Evolutionary conservation across 768 basidiomycete genomes (phyloP).

Genomic region (Kwoniella mangroviensis): DNA sequence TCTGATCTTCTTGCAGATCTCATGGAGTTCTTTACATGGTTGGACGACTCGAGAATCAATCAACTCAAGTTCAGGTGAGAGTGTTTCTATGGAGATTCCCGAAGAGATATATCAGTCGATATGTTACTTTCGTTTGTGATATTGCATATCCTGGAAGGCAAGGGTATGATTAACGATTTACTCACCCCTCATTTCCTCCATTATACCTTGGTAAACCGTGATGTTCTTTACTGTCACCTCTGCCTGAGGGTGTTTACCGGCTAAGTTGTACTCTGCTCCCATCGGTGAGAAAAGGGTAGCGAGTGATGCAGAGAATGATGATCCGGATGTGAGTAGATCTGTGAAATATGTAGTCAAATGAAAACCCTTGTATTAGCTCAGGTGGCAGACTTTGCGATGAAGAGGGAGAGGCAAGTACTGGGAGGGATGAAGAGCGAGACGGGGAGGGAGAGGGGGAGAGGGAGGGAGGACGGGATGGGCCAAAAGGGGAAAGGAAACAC

Average conservation of each 20-base stretch:
- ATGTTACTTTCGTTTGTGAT: too few relatives aligned
- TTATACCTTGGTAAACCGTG: slow-evolving; percentile 69
- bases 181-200: slow-evolving; percentile 75
- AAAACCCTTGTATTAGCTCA: too few relatives aligned
- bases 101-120: too few relatives aligned
- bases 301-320: slow-evolving; percentile 58
- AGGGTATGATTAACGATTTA: too few relatives aligned
- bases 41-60: slow-evolving; percentile 83
- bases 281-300: slow-evolving; percentile 58
- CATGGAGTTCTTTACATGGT: slow-evolving; percentile 87
- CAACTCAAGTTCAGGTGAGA: slow-evolving; percentile 89
- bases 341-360: background rate
- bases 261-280: slow-evolving; percentile 73
- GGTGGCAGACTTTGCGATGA: too few relatives aligned
- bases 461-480: too few relatives aligned
- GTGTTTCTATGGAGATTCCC: slow-evolving; percentile 62
- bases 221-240: slow-evolving; percentile 78
- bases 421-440: too few relatives aligned
- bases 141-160: too few relatives aligned
- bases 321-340: slow-evolving; percentile 58
- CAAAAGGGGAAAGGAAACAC: slow-evolving; percentile 41
- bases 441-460: too few relatives aligned
- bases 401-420: too few relatives aligned
- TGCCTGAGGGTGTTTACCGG: slow-evolving; percentile 76
- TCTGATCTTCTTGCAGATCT: slow-evolving; percentile 81